Conservation (phyloP, 768 basidiomycete genomes). For the Coprinopsis strossmayeri region DNA sequence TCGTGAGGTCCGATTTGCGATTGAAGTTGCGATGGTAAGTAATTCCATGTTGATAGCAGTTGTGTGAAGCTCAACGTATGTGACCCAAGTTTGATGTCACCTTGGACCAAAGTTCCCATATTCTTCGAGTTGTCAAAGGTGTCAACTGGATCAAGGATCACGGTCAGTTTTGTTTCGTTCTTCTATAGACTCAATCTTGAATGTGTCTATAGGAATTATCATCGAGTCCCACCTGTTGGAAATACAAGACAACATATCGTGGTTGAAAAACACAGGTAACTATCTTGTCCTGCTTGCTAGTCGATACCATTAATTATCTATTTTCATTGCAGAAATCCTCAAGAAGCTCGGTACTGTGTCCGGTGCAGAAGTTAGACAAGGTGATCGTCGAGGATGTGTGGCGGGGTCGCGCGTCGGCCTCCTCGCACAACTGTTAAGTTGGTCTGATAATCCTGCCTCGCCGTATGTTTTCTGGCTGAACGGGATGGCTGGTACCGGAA, state of each 20-base stretch:
- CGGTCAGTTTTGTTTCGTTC: neutral
- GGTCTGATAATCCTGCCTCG: neutral
- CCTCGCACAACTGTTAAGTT: neutral
- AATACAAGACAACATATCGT: neutral
- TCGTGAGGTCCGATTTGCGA: neutral
- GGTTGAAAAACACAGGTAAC: neutral
- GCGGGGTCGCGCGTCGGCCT: neutral
- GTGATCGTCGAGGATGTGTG: neutral
- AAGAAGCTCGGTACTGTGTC: neutral
- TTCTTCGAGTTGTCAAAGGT: neutral
- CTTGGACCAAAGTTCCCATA: neutral
- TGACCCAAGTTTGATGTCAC: constrained; percentile 1
- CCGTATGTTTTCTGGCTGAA: constrained; percentile 5
- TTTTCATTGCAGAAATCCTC: neutral
- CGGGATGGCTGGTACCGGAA: constrained; percentile 9
- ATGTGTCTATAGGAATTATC: neutral
- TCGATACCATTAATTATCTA: neutral
- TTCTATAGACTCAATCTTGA: neutral
- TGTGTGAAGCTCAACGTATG: neutral
- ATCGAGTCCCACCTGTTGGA: neutral
- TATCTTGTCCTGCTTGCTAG: neutral
- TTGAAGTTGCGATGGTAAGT: constrained; percentile 2
- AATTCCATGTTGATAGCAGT: too few species aligned
- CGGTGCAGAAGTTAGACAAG: neutral
- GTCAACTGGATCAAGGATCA: neutral